These are phyloP conservation scores for Tricholoma sp. DNA, from an alignment of 768 basidiomycete genomes.

Conservation along the genomic window DNA sequence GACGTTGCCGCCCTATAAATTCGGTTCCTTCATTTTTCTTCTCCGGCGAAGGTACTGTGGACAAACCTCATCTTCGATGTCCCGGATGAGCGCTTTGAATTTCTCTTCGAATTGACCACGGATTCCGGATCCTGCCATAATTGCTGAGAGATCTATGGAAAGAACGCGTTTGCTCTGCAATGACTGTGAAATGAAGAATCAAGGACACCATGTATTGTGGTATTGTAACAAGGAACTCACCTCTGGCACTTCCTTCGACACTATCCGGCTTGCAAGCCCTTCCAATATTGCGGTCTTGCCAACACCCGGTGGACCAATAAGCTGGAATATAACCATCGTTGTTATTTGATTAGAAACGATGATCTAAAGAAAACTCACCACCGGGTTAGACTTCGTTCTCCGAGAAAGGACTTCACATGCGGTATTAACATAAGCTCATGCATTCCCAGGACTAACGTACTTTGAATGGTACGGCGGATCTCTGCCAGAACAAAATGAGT, in stretches of 20 bases:
- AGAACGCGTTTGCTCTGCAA: constrained; percentile 85
- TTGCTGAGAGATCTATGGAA: constrained; percentile 75
- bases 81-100: constrained; percentile 83
- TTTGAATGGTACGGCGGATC: constrained; percentile 88
- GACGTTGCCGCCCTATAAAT: constrained; percentile 56
- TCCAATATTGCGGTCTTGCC: constrained; percentile 93
- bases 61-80: constrained; percentile 79
- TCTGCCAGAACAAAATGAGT: constrained; percentile 34
- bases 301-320: constrained; percentile 84
- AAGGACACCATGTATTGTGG: too few species aligned
- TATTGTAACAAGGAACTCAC: constrained; percentile 33
- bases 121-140: constrained; percentile 88
- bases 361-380: constrained; percentile 40
- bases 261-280: constrained; percentile 82
- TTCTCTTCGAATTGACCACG: constrained; percentile 93
- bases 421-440: background rate
- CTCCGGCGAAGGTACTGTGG: constrained; percentile 13
- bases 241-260: constrained; percentile 88
- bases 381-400: constrained; percentile 89
- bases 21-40: constrained; percentile 2
- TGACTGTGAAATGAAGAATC: constrained; percentile 41
- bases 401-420: constrained; percentile 63
- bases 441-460: constrained; percentile 34
- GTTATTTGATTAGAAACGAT: background rate
- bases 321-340: constrained; percentile 29